Base-by-base conservation (phyloP, 352 stramenopile genomes). In the Pythium phragmiticola region DNA sequence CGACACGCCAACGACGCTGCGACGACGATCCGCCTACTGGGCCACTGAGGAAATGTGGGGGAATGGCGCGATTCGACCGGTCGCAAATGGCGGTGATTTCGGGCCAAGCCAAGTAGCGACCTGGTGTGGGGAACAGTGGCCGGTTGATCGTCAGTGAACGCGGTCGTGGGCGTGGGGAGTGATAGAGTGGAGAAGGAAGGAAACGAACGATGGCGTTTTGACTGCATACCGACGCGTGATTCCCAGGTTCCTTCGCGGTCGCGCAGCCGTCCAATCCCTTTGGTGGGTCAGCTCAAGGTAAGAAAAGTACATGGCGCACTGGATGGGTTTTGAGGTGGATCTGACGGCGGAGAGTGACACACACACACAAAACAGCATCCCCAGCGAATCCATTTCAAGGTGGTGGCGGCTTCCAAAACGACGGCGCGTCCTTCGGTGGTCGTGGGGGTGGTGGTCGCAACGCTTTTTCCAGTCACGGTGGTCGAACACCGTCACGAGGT, bases 171-270 rank as follows among this genome's bases (percentile, higher is more conserved):
- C 26, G 5, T 28, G 12, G 50, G 8, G 30, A 33, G n/a, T 33
- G 50, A 45, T 23, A 23, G 33, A 57, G 28, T 33, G n/a, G 6
- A 16, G 41, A 7, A 42, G 13, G 34, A 12, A 42, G 30, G 4
- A 39, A 53, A 12, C 0, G 33, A 43, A 43, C 5, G 14, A 11
- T 42, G 49, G 26, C 28, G 23, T 41, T 21, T 45, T 17, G n/a
- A 39, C 45, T 49, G 41, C 41, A 55, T 67, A 63, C 62, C 62
- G 62, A 68, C 62, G 19, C 46, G 55, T 48, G 61, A 16, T 53
- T n/a, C 57, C 55, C 65, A 71, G 65, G 65, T 66, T 60, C 51
- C 39, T 71, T 71, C 51, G 65, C 57, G 26, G 52, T 53, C 26
- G 57, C 41, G 19, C 56, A 42, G 23, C 46, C 49, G 28, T 41